Percentiles rank a stretch among this genome's conserved stretches.
Evolutionary conservation across 2,329 filamentous ascomycete genomes (phyloP).

Genomic region (Eurotiales sp.): DNA sequence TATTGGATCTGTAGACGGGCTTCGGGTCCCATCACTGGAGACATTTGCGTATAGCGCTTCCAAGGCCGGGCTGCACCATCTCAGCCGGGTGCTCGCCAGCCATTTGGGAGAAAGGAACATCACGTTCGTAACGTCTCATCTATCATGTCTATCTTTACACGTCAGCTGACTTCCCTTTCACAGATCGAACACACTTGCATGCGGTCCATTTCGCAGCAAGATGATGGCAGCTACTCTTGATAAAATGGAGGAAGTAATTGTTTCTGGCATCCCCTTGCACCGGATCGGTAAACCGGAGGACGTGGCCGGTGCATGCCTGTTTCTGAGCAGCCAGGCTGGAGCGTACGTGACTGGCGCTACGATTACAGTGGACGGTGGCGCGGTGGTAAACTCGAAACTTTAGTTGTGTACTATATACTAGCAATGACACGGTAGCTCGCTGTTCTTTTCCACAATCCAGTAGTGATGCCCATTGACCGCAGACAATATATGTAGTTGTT

Average conservation of each 20-base stretch:
- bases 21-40: constrained; percentile 50
- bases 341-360: constrained; percentile 63
- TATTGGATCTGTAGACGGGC: constrained; percentile 53
- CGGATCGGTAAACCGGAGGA: constrained; percentile 66
- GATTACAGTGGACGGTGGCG: constrained; percentile 60
- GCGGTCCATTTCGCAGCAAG: constrained; percentile 59
- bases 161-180: constrained; percentile 15
- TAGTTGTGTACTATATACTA: constrained; percentile 27
- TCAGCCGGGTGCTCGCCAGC: constrained; percentile 49
- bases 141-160: constrained; percentile 41
- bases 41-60: constrained; percentile 53
- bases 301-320: constrained; percentile 68
- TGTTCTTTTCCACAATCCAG: too few relatives aligned
- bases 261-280: constrained; percentile 59
- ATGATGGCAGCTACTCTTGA: constrained; percentile 54
- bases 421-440: too few relatives aligned
- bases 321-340: constrained; percentile 64
- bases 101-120: constrained; percentile 52
- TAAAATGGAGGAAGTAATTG: constrained; percentile 47
- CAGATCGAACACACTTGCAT: constrained; percentile 64
- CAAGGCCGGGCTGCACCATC: constrained; percentile 52
- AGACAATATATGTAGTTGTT: background rate
- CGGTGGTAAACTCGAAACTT: constrained; percentile 37
- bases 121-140: constrained; percentile 33
- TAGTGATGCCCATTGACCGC: too few relatives aligned